These are phyloP conservation scores for Jimgerdemannia flammicorona DNA, from an alignment of 192 early-diverging fungal species.

Conservation along the genomic window DNA sequence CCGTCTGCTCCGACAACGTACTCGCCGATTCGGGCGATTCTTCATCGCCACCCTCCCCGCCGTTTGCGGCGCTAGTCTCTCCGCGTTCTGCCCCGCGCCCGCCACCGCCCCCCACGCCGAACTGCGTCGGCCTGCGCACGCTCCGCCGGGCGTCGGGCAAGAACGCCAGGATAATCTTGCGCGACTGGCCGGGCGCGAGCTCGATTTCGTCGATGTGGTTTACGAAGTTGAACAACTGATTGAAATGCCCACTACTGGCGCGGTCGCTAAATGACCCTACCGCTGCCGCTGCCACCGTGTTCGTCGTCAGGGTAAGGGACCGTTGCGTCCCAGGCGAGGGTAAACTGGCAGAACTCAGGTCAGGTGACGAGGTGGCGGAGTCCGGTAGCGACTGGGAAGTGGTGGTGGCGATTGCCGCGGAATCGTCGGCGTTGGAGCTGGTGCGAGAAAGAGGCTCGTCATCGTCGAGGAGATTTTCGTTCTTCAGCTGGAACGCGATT, in stretches of 20 bases:
- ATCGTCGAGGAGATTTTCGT: slow-evolving; percentile 71
- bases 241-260: slow-evolving; percentile 57
- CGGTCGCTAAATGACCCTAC: slow-evolving; percentile 32
- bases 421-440: slow-evolving; percentile 18
- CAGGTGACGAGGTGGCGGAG: background rate
- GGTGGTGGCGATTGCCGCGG: background rate
- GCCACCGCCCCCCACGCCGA: slow-evolving; percentile 24
- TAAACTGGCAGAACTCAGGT: background rate
- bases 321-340: background rate
- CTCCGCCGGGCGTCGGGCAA: slow-evolving; percentile 40
- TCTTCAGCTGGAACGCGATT: slow-evolving; percentile 80
- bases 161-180: slow-evolving; percentile 78
- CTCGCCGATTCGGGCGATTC: slow-evolving; percentile 25
- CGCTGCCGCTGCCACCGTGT: slow-evolving; percentile 61
- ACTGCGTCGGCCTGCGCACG: background rate
- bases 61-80: slow-evolving; percentile 20
- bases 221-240: slow-evolving; percentile 93
- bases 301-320: slow-evolving; percentile 45
- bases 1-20: slow-evolving; percentile 21
- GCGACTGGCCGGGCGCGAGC: slow-evolving; percentile 61
- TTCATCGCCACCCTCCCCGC: slow-evolving; percentile 30
- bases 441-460: slow-evolving; percentile 39
- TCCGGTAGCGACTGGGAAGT: no score
- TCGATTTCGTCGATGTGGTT: slow-evolving; percentile 70
- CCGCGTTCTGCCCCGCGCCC: slow-evolving; percentile 11